A percentile compares a stretch with the other conserved stretches of the same genome.
These are phyloP conservation scores for Paraconiothyrium brasiliense DNA, from an alignment of 2,329 filamentous ascomycete genomes.

Conservation along the genomic window DNA sequence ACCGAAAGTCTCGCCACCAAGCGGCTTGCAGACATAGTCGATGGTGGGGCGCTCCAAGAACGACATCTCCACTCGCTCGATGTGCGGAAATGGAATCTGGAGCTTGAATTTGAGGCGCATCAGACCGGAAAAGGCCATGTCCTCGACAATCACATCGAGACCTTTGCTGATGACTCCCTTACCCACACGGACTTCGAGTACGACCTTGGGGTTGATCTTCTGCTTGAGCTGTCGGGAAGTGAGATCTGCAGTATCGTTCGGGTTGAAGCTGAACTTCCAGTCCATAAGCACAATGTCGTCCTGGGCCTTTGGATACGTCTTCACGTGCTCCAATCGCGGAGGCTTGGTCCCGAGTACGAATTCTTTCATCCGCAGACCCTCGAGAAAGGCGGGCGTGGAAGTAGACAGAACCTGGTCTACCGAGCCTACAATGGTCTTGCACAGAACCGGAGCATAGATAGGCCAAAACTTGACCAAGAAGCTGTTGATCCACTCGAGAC, in stretches of 20 bases:
- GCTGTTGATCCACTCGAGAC: constrained; percentile 98
- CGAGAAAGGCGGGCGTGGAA: constrained; percentile 88
- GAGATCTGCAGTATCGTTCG: constrained; percentile 91
- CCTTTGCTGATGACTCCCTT: constrained; percentile 98
- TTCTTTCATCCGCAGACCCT: constrained; percentile 90
- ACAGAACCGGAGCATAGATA: constrained; percentile 94
- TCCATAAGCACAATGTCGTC: constrained; percentile 98
- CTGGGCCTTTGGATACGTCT: constrained; percentile 94
- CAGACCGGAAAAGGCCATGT: constrained; percentile 93
- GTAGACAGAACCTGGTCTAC: constrained; percentile 97
- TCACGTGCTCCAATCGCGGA: constrained; percentile 95
- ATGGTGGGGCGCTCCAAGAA: constrained; percentile 90
- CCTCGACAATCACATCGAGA: constrained; percentile 95
- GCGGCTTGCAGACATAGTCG: constrained; percentile 97
- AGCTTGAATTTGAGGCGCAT: constrained; percentile 99
- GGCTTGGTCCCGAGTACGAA: constrained; percentile 96
- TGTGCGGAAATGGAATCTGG: constrained; percentile 92
- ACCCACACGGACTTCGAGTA: constrained; percentile 91
- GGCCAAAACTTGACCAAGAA: constrained; percentile 99
- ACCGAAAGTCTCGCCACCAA: constrained; percentile 93
- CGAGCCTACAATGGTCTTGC: constrained; percentile 88
- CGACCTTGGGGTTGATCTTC: constrained; percentile 96
- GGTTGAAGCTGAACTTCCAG: constrained; percentile 99
- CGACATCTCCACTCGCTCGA: constrained; percentile 93
- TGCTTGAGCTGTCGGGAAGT: constrained; percentile 89